Base-by-base conservation (phyloP, 768 basidiomycete genomes). In the Mycena floridula region DNA sequence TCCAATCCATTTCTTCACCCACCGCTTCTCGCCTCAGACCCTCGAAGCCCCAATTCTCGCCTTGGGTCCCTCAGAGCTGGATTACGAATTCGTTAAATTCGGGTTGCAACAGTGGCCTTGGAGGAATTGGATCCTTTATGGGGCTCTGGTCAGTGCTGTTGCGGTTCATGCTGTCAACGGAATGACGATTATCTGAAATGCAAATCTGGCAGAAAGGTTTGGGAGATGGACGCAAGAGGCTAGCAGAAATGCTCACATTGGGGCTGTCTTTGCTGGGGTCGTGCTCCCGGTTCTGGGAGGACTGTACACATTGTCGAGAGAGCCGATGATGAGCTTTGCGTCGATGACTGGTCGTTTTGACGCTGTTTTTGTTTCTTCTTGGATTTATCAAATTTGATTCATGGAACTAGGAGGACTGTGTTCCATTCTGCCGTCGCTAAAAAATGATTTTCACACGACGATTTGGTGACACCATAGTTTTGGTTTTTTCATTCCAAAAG, bases 31-130 rank as follows among this genome's bases (percentile, higher is more conserved):
- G 45, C 89, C 82, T 15, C 67, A 68, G 21, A 59, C 59, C 42
- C 62, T 70, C 2, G 44, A 44, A 7, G 55, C 67, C 2, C 81
- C 80, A 18, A 80, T 89, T 43, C 62, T 64, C 38, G 60, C 70
- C 2, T 67, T 91, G 20, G 77, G 82, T 13, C 89, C 89, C 0
- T 69, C 82, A 0, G 88, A 92, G 54, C 73, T 93, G 27, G 82
- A 89, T 61, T 92, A 76, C 57, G 85, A 90, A 50, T 91, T 82
- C 58, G 86, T 92, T 45, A 90, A 91, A 57, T 70, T 75, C 5
- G 85, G 77, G 3, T 60, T 91, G 28, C 67, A 69, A 13, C 63
- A 46, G 15, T 89, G 81, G 75, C 85, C 87, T 0, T 61, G 66
- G 56, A 67, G 76, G 28, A 83, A 74, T 54, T 80, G 74, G 74